Evolutionary conservation across 1,284 basidiomycete genomes (phyloP).

Genomic region (Ceratobasidium sp.): DNA sequence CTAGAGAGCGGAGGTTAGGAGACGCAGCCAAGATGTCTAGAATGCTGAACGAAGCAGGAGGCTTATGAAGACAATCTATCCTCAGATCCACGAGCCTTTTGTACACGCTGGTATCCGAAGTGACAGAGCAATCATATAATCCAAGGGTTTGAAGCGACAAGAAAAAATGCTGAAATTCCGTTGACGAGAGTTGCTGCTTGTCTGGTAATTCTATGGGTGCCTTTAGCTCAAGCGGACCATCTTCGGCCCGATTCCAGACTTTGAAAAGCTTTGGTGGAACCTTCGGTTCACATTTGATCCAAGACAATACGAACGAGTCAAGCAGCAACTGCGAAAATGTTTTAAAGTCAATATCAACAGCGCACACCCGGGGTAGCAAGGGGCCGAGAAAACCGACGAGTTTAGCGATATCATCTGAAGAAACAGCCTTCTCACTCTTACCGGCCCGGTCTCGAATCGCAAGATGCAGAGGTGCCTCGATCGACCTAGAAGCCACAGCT

Average conservation of each 20-base stretch:
- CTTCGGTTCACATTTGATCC: background rate
- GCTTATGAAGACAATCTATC: background rate
- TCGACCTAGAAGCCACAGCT: too few species aligned
- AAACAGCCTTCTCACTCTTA: background rate
- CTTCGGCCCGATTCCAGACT: background rate
- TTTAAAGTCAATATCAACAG: background rate
- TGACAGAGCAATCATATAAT: background rate
- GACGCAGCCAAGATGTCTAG: background rate
- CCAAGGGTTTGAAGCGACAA: background rate
- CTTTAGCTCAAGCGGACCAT: background rate
- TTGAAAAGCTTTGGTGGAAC: background rate
- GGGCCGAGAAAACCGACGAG: background rate
- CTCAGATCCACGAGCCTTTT: background rate
- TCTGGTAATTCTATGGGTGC: background rate
- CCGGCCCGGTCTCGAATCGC: background rate
- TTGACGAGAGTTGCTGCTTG: background rate
- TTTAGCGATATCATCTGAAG: background rate
- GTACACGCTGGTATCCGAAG: background rate
- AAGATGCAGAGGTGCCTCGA: background rate
- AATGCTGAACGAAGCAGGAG: background rate
- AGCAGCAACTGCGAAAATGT: background rate
- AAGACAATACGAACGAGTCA: background rate
- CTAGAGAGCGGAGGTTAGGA: background rate
- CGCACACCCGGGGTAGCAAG: background rate
- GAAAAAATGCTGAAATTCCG: background rate